Evolutionary conservation across 805 yeast species (phyloP).

Genomic region (Peterozyma toletana): DNA sequence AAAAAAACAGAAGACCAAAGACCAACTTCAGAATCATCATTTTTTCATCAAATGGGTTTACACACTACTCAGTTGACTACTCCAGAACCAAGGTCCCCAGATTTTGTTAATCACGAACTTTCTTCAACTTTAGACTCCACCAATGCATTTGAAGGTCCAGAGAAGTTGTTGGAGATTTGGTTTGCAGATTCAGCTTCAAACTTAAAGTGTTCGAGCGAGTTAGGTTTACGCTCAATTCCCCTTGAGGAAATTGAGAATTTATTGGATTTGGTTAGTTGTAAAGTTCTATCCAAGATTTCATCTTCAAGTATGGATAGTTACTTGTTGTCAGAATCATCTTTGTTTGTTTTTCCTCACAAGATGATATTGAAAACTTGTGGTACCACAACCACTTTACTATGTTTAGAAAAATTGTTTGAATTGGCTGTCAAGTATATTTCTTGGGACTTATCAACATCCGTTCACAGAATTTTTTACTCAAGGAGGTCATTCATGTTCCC

Average conservation of each 20-base stretch:
- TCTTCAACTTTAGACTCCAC: constrained; percentile 79
- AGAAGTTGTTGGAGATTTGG: constrained; percentile 88
- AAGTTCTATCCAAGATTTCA: constrained; percentile 73
- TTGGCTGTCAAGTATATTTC: constrained; percentile 32
- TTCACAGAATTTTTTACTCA: constrained; percentile 77
- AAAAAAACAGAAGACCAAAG: neutral
- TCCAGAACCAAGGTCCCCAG: constrained; percentile 11
- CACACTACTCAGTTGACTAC: constrained; percentile 8
- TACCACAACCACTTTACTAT: constrained; percentile 82
- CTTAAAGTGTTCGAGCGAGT: constrained; percentile 27
- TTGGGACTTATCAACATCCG: constrained; percentile 27
- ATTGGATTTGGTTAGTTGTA: constrained; percentile 80
- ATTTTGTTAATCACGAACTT: constrained; percentile 65
- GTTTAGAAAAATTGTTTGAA: constrained; percentile 59
- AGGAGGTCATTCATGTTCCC: constrained; percentile 94
- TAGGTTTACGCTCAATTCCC: constrained; percentile 59
- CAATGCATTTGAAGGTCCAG: constrained; percentile 96
- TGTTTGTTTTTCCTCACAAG: constrained; percentile 84
- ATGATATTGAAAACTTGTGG: constrained; percentile 92
- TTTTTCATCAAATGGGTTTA: constrained; percentile 4
- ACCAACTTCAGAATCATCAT: neutral
- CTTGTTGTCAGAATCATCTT: constrained; percentile 79
- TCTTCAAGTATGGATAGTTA: constrained; percentile 70
- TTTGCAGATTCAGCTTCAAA: constrained; percentile 45
- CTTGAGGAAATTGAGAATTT: constrained; percentile 62